Conservation (phyloP, 805 yeast genomes). For the Naumovozyma dairenensis region DNA sequence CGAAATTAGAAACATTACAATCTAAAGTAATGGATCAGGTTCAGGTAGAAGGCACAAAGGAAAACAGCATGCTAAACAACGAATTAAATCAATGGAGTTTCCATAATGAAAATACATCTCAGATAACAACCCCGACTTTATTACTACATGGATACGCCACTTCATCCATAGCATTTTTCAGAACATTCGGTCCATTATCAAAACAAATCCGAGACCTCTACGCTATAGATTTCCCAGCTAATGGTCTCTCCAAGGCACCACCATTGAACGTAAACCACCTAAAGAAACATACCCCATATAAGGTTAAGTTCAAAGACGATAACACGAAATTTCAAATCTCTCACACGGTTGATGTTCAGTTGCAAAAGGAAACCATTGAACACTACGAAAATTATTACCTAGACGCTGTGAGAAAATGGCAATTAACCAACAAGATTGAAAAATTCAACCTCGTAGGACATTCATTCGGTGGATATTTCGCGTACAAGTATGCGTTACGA, state of each 20-base stretch:
- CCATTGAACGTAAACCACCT: slow-evolving; percentile 7
- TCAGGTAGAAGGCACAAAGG: slow-evolving; percentile 3
- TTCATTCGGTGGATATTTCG: slow-evolving; percentile 70
- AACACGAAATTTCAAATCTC: slow-evolving; percentile 4
- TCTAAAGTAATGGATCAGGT: slow-evolving; percentile 12
- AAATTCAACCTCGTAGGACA: slow-evolving; percentile 62
- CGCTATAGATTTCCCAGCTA: slow-evolving; percentile 63
- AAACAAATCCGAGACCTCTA: slow-evolving; percentile 44
- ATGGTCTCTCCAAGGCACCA: slow-evolving; percentile 55
- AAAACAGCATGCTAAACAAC: slow-evolving; percentile 11
- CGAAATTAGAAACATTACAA: slow-evolving; percentile 13
- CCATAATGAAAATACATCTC: slow-evolving; percentile 11
- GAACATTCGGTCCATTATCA: slow-evolving; percentile 49
- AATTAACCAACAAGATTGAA: slow-evolving; percentile 37
- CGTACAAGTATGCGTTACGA: slow-evolving; percentile 50
- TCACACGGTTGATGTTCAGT: background rate
- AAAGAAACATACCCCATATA: slow-evolving; percentile 6
- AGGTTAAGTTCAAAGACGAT: slow-evolving; percentile 29
- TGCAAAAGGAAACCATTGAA: slow-evolving; percentile 3
- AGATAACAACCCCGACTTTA: slow-evolving; percentile 32
- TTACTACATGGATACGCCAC: slow-evolving; percentile 91
- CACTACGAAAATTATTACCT: slow-evolving; percentile 47
- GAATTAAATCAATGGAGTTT: slow-evolving; percentile 28
- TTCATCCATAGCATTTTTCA: slow-evolving; percentile 68
- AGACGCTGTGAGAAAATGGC: slow-evolving; percentile 57